These are phyloP conservation scores for Lablab purpureus DNA, from an alignment of 306 rosid species.

Conservation along the genomic window DNA sequence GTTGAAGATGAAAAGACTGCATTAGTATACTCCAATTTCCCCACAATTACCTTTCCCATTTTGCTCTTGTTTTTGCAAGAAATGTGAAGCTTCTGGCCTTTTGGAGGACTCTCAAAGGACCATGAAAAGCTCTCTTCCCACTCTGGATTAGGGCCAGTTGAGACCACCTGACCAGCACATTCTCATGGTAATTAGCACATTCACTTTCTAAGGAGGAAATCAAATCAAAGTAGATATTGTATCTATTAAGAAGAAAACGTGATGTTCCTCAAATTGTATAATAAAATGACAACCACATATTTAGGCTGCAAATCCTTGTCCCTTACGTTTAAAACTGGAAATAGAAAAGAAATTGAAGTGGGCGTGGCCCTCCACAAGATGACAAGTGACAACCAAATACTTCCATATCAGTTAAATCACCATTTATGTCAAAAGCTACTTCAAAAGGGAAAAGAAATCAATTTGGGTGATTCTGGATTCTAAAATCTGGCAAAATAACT, in stretches of 20 bases:
- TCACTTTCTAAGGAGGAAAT: constrained; percentile 21
- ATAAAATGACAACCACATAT: constrained; percentile 6
- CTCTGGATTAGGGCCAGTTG: constrained; percentile 95
- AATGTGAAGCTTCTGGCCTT: constrained; percentile 98
- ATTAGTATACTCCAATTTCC: constrained; percentile 10
- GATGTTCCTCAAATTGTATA: constrained; percentile 6
- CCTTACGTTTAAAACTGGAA: background rate
- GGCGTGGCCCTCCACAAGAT: background rate
- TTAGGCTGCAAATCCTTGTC: background rate
- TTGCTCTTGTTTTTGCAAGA: constrained; percentile 99
- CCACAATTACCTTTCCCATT: constrained; percentile 85
- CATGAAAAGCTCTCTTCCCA: constrained; percentile 98
- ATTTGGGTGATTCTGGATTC: constrained; percentile 32
- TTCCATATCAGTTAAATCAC: constrained; percentile 21
- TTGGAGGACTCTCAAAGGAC: constrained; percentile 99
- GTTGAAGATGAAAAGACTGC: constrained; percentile 20
- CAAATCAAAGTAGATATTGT: background rate
- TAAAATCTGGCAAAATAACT: constrained; percentile 6
- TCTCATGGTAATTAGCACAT: constrained; percentile 39
- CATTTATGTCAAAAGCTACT: constrained; percentile 16
- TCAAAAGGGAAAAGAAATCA: background rate
- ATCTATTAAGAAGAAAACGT: constrained; percentile 24
- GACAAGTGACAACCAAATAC: constrained; percentile 16
- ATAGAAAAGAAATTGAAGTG: background rate
- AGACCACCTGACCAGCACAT: constrained; percentile 71